Percentiles rank a stretch among this genome's conserved stretches.
phyloP scores from a whole-genome alignment of 768 basidiomycete genomes.

The Lactarius pseudohatsudake region DNA sequence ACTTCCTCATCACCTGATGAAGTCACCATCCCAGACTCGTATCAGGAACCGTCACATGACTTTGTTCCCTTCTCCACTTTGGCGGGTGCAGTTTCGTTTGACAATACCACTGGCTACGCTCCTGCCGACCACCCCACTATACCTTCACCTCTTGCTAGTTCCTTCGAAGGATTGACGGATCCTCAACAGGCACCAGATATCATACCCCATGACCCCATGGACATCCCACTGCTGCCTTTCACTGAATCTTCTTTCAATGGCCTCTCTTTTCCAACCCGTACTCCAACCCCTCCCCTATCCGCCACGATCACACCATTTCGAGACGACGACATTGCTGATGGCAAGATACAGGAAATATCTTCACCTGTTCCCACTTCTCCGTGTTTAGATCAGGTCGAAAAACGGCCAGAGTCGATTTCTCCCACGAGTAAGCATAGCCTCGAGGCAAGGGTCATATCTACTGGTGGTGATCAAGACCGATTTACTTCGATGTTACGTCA shows the following conservation, averaged over 20 bases:
- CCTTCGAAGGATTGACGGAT: background rate
- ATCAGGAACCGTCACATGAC: background rate
- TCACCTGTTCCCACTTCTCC: conserved; percentile 4
- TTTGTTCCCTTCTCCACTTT: conserved; percentile 23
- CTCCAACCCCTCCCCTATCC: conserved; percentile 24
- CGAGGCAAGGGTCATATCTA: conserved; percentile 6
- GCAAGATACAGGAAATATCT: background rate
- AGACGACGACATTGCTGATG: conserved; percentile 14
- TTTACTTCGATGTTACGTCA: background rate
- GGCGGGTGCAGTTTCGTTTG: conserved; percentile 23
- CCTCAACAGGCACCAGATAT: conserved; percentile 3
- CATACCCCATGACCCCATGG: conserved; percentile 1
- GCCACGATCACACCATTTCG: conserved; percentile 20
- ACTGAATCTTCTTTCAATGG: conserved; percentile 7
- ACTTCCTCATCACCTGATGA: background rate
- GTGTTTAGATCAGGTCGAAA: background rate
- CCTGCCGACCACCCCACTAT: background rate
- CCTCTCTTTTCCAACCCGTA: conserved; percentile 21
- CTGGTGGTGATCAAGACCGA: background rate
- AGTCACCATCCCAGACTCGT: background rate
- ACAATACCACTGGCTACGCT: background rate
- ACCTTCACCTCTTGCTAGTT: background rate
- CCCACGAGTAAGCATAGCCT: background rate
- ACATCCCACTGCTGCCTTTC: conserved; percentile 1
- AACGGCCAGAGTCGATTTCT: background rate